These are phyloP conservation scores for Mariannaea elegans DNA, from an alignment of 2,329 filamentous ascomycete genomes.

Conservation along the genomic window DNA sequence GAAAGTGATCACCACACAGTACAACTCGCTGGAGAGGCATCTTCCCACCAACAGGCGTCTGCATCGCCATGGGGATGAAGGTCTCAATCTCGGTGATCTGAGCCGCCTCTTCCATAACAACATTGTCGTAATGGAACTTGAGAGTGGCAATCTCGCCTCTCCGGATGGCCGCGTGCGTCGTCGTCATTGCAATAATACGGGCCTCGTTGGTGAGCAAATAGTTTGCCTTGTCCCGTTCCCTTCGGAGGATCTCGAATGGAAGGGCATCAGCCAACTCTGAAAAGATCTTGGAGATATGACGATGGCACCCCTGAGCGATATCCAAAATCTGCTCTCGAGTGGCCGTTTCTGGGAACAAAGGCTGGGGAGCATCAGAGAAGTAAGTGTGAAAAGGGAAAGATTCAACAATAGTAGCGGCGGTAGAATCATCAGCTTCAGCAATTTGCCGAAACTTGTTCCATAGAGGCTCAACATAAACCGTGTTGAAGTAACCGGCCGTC, in stretches of 20 bases:
- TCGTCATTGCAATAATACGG: conserved; percentile 98
- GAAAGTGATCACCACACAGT: conserved; percentile 92
- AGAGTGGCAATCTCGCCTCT: conserved; percentile 87
- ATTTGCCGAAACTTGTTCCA: conserved; percentile 83
- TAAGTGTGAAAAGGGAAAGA: conserved; percentile 89
- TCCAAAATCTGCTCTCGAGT: conserved; percentile 76
- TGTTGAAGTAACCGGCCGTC: conserved; percentile 96
- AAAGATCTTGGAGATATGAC: conserved; percentile 90
- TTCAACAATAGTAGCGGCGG: conserved; percentile 69
- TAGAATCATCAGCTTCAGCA: conserved; percentile 63
- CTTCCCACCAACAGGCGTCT: conserved; percentile 78
- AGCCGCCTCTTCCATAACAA: conserved; percentile 98
- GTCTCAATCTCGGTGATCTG: conserved; percentile 98
- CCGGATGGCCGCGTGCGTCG: conserved; percentile 95
- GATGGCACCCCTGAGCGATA: conserved; percentile 83
- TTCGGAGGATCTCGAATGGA: conserved; percentile 92
- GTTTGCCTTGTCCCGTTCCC: conserved; percentile 91
- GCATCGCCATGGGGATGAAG: conserved; percentile 93
- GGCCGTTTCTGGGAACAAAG: conserved; percentile 76
- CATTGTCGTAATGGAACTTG: conserved; percentile 98
- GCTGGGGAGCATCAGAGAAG: conserved; percentile 87
- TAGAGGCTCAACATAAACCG: conserved; percentile 86
- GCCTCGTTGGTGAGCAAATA: conserved; percentile 95
- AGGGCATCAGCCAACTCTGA: conserved; percentile 90
- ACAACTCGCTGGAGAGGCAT: conserved; percentile 86